phyloP scores from a whole-genome alignment of 2,329 filamentous ascomycete genomes.

The Penicillium psychrosexuale region DNA sequence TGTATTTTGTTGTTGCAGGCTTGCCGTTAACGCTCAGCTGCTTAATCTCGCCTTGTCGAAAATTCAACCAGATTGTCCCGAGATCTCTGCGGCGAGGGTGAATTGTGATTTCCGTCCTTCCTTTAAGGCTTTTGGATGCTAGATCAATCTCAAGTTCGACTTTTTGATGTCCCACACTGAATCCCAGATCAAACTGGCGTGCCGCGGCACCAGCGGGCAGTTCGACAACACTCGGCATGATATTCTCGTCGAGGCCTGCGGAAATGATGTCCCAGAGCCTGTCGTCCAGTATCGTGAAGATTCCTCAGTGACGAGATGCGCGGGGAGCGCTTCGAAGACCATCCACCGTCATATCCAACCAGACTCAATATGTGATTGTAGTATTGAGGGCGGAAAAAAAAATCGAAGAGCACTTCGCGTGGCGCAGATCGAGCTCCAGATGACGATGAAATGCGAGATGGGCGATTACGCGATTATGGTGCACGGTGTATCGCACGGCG shows the following conservation, averaged over 20 bases:
- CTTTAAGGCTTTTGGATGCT: slow-evolving; percentile 67
- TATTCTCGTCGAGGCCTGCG: slow-evolving; percentile 96
- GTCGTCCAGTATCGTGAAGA: slow-evolving; percentile 62
- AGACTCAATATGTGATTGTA: slow-evolving; percentile 16
- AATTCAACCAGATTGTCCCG: slow-evolving; percentile 57
- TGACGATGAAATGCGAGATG: background rate
- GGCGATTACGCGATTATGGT: background rate
- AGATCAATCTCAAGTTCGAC: slow-evolving; percentile 90
- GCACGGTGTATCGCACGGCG: background rate
- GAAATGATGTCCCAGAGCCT: slow-evolving; percentile 86
- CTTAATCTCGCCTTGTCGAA: slow-evolving; percentile 59
- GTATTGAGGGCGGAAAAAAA: background rate
- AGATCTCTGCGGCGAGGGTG: slow-evolving; percentile 60
- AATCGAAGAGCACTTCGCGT: background rate
- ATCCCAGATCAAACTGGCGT: slow-evolving; percentile 39
- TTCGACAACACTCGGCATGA: slow-evolving; percentile 55
- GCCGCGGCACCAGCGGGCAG: slow-evolving; percentile 28
- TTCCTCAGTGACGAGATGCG: slow-evolving; percentile 38
- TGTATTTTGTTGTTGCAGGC: slow-evolving; percentile 38
- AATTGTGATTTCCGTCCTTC: slow-evolving; percentile 77
- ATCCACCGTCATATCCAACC: slow-evolving; percentile 41
- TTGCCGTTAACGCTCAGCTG: slow-evolving; percentile 49
- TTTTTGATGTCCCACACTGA: slow-evolving; percentile 73
- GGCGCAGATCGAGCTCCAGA: background rate
- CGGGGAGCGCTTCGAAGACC: slow-evolving; percentile 35